phyloP scores from a whole-genome alignment of 495 filamentous ascomycete species.

The Apiosordaria backusii region DNA sequence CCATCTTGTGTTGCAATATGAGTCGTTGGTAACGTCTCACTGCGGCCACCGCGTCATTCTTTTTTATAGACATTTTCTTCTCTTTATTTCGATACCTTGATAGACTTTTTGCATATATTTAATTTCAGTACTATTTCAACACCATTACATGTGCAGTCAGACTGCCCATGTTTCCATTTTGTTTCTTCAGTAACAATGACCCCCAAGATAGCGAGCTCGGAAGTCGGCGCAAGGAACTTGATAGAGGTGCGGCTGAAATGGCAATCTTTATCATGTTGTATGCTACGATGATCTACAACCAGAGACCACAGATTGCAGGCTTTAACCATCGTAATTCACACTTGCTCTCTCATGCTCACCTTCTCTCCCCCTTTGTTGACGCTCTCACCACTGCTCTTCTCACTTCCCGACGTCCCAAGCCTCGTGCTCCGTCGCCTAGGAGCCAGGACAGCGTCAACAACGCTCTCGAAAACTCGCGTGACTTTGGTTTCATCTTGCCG shows the following conservation, averaged over 20 bases:
- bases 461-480: background rate
- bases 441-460: constrained; percentile 1
- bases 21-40: background rate
- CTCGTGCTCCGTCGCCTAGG: background rate
- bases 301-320: no score
- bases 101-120: background rate
- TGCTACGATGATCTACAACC: no score
- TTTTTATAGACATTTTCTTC: background rate
- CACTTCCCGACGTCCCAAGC: background rate
- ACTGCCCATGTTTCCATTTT: no score
- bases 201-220: no score
- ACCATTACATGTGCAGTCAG: no score
- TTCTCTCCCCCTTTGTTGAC: background rate
- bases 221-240: no score
- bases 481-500: background rate
- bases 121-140: background rate
- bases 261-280: no score
- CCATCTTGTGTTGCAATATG: background rate
- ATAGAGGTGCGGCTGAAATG: no score
- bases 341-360: background rate
- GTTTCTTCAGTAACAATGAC: no score
- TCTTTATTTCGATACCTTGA: background rate
- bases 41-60: no score
- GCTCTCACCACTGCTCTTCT: background rate
- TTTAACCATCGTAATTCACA: background rate